Conservation (phyloP, 306 rosid genomes). For the cucumber (Cucumis sativus) region Cucumber_9930_V3 NC_026657.2:25315001-25315500, state of each 20-base stretch:
- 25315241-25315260: not conserved
- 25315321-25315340: not conserved
- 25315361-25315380: not conserved
- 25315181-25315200: conserved; percentile 56
- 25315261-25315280: not conserved
- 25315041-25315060: not conserved
- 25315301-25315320: not conserved
- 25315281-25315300: not conserved
- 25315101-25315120: conserved; percentile 85
- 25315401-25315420: conserved; percentile 60
- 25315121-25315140: conserved; percentile 74
- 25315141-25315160: conserved; percentile 80
- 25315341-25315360: not conserved
- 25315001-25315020: not conserved
- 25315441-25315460: conserved; percentile 60
- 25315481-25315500: conserved; percentile 88
- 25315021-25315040: not conserved
- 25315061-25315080: conserved; percentile 65
- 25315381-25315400: conserved; percentile 37
- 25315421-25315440: conserved; percentile 70
- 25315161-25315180: conserved; percentile 77
- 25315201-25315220: conserved; percentile 72
- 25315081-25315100: conserved; percentile 63
- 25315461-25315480: conserved; percentile 78
- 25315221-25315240: conserved; percentile 42